These are phyloP conservation scores for Ogataea degrootiae DNA, from an alignment of 805 yeast genomes.

Conservation along the genomic window DNA sequence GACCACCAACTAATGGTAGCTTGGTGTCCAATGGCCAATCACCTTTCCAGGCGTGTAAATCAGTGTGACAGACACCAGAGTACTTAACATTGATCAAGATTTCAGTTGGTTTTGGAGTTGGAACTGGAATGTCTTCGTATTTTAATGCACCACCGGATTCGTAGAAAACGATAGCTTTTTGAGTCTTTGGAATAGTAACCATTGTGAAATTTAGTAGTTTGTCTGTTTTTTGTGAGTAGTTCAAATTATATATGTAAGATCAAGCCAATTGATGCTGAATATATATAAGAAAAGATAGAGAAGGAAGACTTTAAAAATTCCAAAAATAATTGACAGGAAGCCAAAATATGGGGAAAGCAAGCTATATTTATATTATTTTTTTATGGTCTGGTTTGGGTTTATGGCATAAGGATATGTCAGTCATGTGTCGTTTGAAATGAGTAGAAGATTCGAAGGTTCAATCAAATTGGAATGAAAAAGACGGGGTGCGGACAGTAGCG, in stretches of 20 bases:
- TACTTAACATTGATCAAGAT: conserved; percentile 75
- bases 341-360: too few species aligned
- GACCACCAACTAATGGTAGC: conserved; percentile 81
- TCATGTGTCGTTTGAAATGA: too few species aligned
- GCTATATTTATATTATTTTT: too few species aligned
- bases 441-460: too few species aligned
- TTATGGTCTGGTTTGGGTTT: too few species aligned
- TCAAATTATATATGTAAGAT: background rate
- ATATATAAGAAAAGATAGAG: too few species aligned
- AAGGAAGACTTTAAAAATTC: too few species aligned
- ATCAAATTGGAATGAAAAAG: too few species aligned
- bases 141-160: conserved; percentile 57
- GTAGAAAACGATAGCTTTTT: conserved; percentile 69
- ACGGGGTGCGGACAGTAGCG: too few species aligned
- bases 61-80: conserved; percentile 94
- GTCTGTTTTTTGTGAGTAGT: background rate
- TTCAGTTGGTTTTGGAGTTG: conserved; percentile 72
- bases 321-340: too few species aligned
- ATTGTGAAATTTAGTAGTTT: background rate
- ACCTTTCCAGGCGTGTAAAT: conserved; percentile 90
- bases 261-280: too few species aligned
- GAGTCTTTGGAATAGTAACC: conserved; percentile 52
- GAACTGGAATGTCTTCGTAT: conserved; percentile 75
- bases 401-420: too few species aligned
- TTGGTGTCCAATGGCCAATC: conserved; percentile 83